These are phyloP conservation scores for Acacia pycnantha DNA, from an alignment of 331 rosid genomes.

Conservation along the genomic window DNA sequence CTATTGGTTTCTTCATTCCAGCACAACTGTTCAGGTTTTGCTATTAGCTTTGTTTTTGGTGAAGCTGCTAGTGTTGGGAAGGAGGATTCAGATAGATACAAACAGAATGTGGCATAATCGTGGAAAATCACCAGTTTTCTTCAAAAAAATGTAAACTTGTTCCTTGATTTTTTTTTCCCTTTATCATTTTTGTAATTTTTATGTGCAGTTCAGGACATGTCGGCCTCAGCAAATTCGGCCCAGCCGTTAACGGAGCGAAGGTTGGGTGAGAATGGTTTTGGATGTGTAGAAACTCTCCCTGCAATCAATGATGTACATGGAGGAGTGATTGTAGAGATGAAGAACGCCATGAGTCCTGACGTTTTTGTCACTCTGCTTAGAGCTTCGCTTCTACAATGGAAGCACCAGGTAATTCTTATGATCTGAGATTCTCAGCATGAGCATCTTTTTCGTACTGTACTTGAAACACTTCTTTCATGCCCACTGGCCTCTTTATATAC, in stretches of 20 bases:
- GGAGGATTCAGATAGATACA: neutral
- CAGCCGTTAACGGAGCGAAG: conserved; percentile 22
- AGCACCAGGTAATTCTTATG: conserved; percentile 33
- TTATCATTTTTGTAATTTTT: conserved; percentile 5
- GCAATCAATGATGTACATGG: conserved; percentile 47
- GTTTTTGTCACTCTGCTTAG: conserved; percentile 41
- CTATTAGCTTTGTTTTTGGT: neutral
- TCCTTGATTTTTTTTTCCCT: neutral
- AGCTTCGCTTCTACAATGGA: conserved; percentile 46
- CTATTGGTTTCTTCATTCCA: neutral
- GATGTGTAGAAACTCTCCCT: conserved; percentile 34
- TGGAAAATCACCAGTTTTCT: neutral
- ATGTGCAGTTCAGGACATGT: conserved; percentile 37
- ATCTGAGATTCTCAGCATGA: neutral
- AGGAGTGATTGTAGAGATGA: conserved; percentile 52
- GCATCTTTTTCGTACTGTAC: neutral
- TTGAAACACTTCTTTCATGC: neutral
- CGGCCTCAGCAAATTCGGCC: conserved; percentile 36
- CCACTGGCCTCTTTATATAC: neutral
- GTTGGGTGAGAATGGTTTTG: conserved; percentile 44
- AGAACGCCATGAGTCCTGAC: conserved; percentile 41
- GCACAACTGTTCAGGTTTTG: neutral
- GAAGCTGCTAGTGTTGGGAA: neutral
- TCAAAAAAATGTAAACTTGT: neutral
- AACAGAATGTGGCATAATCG: neutral